Conservation (phyloP, 2,329 filamentous ascomycete genomes). For the Rhynchosporium agropyri region DNA sequence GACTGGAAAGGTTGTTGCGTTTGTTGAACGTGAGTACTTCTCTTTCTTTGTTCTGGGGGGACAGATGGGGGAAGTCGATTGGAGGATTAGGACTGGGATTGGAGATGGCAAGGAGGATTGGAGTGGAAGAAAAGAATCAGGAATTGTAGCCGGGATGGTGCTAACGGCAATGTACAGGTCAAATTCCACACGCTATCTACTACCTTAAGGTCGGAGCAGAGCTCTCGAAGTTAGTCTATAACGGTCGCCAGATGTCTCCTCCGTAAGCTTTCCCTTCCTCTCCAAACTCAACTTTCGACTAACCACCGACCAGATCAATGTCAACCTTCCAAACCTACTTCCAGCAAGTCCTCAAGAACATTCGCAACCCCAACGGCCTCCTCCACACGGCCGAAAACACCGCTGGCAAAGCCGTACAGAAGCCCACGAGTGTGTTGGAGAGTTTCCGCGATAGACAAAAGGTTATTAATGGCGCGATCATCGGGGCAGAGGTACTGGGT, state of each 20-base stretch:
- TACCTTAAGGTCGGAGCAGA: slow-evolving; percentile 89
- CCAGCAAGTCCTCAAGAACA: slow-evolving; percentile 69
- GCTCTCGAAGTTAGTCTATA: slow-evolving; percentile 84
- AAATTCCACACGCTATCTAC: slow-evolving; percentile 86
- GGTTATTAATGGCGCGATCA: slow-evolving; percentile 72
- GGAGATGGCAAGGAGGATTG: too few relatives aligned
- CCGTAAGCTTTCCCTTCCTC: slow-evolving; percentile 63
- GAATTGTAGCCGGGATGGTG: slow-evolving; percentile 23
- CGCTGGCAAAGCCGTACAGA: slow-evolving; percentile 50
- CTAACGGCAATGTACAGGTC: slow-evolving; percentile 55
- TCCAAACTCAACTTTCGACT: slow-evolving; percentile 4
- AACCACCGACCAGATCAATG: slow-evolving; percentile 58
- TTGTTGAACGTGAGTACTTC: slow-evolving; percentile 79
- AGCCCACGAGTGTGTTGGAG: slow-evolving; percentile 51
- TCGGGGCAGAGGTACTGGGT: slow-evolving; percentile 83
- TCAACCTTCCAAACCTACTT: slow-evolving; percentile 86
- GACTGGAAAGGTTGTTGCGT: slow-evolving; percentile 75
- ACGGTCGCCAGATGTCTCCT: slow-evolving; percentile 86
- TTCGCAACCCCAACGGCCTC: slow-evolving; percentile 68
- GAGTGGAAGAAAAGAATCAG: too few relatives aligned
- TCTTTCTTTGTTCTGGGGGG: background rate
- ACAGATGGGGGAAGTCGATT: background rate
- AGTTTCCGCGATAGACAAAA: slow-evolving; percentile 70
- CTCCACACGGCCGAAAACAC: slow-evolving; percentile 48
- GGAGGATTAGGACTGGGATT: slow-evolving; percentile 3